Conservation (phyloP, 257 asterid genomes). For the Cruciata laevipes region DNA sequence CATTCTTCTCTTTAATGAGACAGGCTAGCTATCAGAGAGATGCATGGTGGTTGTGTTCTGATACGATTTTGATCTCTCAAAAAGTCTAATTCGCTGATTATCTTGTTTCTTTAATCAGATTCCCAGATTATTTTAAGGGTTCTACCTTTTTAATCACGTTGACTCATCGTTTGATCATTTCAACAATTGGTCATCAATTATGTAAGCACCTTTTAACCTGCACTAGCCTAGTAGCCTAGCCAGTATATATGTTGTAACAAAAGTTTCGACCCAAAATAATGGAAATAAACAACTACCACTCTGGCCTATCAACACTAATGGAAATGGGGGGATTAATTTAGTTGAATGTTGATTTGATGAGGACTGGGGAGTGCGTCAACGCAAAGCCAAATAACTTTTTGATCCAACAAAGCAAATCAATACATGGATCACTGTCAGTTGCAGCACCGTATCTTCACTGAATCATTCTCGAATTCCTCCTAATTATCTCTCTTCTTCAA, state of each 20-base stretch:
- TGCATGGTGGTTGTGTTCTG: neutral
- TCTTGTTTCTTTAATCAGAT: conserved; percentile 7
- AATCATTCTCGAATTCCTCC: neutral
- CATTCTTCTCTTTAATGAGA: neutral
- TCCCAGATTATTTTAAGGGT: neutral
- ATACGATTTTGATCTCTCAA: conserved; percentile 12
- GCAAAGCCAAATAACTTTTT: neutral
- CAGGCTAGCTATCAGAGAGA: neutral
- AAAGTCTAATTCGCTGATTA: conserved; percentile 13
- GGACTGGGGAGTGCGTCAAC: neutral
- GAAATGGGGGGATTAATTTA: too few relatives aligned
- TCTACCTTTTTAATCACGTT: neutral
- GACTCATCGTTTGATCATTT: neutral
- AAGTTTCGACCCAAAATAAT: too few relatives aligned
- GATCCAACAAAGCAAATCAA: neutral
- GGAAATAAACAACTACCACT: too few relatives aligned
- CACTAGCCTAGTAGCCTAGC: too few relatives aligned
- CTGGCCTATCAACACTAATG: too few relatives aligned
- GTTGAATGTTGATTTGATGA: too few relatives aligned
- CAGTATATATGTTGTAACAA: too few relatives aligned
- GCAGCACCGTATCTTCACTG: neutral
- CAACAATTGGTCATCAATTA: too few relatives aligned
- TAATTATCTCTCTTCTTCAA: neutral
- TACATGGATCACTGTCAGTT: neutral
- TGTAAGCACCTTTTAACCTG: too few relatives aligned